phyloP scores from a whole-genome alignment of 371 early-diverging fungal species.

The Fennellomyces sp. region DNA sequence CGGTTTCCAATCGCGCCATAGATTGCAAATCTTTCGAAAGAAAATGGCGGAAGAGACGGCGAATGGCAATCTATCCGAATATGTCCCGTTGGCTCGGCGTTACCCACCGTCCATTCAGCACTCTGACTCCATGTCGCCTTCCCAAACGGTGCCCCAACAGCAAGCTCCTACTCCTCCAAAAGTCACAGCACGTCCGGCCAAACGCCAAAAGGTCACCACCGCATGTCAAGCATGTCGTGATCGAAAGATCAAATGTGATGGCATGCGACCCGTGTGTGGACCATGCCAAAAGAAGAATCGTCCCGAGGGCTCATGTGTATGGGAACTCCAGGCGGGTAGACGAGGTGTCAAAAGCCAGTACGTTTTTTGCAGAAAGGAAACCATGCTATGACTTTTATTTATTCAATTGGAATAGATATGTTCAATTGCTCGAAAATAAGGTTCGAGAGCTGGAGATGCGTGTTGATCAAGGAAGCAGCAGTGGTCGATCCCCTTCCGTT shows the following conservation, averaged over 20 bases:
- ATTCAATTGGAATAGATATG: conserved; percentile 12
- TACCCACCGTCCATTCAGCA: too few relatives aligned
- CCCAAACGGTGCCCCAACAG: too few relatives aligned
- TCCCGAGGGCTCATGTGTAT: conserved; percentile 18
- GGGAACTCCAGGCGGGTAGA: conserved; percentile 25
- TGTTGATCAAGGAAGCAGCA: conserved; percentile 6
- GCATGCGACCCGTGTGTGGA: conserved; percentile 25
- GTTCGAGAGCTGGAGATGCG: conserved; percentile 25
- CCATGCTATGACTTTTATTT: background rate
- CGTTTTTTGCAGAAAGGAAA: background rate
- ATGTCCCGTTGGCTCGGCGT: too few relatives aligned
- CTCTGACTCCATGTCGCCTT: too few relatives aligned
- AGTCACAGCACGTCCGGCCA: conserved; percentile 12
- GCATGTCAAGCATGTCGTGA: conserved; percentile 29
- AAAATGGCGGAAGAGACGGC: too few relatives aligned
- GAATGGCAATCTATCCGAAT: too few relatives aligned
- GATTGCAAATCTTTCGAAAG: too few relatives aligned
- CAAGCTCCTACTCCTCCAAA: background rate
- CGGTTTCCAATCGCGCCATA: too few relatives aligned
- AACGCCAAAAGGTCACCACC: conserved; percentile 25
- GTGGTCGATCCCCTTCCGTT: conserved; percentile 3
- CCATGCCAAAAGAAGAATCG: conserved; percentile 26
- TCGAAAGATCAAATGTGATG: conserved; percentile 29
- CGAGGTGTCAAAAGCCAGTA: conserved; percentile 30
- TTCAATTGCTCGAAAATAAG: conserved; percentile 25